Base-by-base conservation (phyloP, 345 rosid genomes). In the rapeseed (Brassica napus) region DNA sequence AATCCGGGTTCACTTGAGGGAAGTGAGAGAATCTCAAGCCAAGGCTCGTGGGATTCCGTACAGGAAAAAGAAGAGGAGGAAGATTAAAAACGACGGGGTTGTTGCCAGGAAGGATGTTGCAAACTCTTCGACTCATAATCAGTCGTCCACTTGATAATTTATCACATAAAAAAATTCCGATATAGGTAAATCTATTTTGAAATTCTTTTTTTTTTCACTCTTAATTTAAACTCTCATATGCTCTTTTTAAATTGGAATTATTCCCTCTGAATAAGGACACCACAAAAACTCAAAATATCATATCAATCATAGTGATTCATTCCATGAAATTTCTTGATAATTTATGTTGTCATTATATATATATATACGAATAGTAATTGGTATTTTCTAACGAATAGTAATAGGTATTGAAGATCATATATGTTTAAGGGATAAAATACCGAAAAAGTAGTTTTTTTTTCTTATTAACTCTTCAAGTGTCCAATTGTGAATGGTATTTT, bases 21-120 rank as follows among this genome's bases (percentile, higher is more conserved):
- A 92, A 87, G 92, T 92, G 60, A 88, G 97, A 76, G 96, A 92
- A 49, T 87, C 91, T 39, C 97, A 92, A 75, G 92, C 94, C 11
- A 90, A 86, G 81, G 97, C 97, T 15, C 82, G 97, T 60, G 97
- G 97, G 73, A 89, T 92, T 12, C 94, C 94, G 5, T 92, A 92
- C 37, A 92, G 90, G 92, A 92, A 92, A 90, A 92, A 92, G 30
- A 92, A 90, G 86, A 91, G 90, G 84, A 90, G 85, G 82, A 89
- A 77, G 81, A 75, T 2, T 14, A 77, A 68, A 68, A 77, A 65
- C 76, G 80, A 76, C 35, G 77, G 14, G 70, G 81, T 37, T 26
- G 69, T 44, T 62, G 49, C 44, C 75, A 74, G 70, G 79, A 74
- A 74, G 10, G 83, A 74, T 23, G 82, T 63, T 71, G 69, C 80